Base-by-base conservation (phyloP, 2,329 filamentous ascomycete species). In the Nemania abortiva region DNA sequence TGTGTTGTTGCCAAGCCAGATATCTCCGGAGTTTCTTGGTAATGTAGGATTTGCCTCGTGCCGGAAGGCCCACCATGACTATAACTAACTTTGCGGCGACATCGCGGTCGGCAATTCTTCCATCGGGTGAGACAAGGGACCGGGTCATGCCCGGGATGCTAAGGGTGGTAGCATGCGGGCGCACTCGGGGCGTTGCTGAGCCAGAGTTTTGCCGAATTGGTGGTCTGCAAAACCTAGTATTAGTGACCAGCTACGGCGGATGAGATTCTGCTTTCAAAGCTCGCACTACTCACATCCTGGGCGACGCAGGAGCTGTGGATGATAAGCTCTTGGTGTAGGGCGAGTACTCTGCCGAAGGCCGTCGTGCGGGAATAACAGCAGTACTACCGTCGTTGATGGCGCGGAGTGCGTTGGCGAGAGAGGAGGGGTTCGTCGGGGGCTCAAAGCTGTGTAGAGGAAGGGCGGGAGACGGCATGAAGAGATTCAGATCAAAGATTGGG, bases 1-100 rank as follows among this genome's bases (percentile, higher is more conserved):
- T 93, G 81, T 99, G 95, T 78, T 99, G 96, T 77, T 98, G 90
- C 96, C 96, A 99, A 58, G 97, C 95, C 59, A 99, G 84, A 79
- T 98, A 99, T 70, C 96, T 89, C 68, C 96, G 92, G 71, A 99
- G 88, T 84, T 99, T 99, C 85, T 98, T 98, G 70, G 96, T 98
- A 77, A 99, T 97, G 82, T 99, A 99, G 64, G 95, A 98, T 84
- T 99, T 99, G 79, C 96, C 96, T 76, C 96, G 88, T 10, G 96
- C 96, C 2, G 96, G 96, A 75, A 99, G 84, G 72, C 96, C 96
- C 69, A 99, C 96, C 96, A 99, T 99, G 79, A 99, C 90, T 76
- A 99, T 97, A 78, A 98, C 94, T 70, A 99, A 86, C 85, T 99
- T 99, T 49, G 96, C 92, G 58, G 95, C 96, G 58, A 99, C 92